Evolutionary conservation across 192 early-diverging fungal genomes (phyloP).

Genomic region (Coemansia sp.): DNA sequence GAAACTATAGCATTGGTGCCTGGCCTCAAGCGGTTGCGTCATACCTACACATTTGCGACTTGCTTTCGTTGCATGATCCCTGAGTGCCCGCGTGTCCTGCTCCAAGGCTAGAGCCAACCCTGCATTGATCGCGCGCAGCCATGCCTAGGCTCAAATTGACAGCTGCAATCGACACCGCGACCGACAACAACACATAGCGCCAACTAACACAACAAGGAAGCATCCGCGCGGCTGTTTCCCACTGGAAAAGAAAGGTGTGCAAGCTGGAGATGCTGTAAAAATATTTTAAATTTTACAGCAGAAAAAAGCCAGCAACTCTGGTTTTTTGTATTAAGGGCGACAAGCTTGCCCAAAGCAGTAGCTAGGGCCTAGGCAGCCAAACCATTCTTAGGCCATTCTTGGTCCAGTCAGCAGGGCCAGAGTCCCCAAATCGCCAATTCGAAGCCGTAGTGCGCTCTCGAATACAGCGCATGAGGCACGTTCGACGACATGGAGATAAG

Average conservation of each 20-base stretch:
- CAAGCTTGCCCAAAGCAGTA: no score
- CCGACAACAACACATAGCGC: not conserved
- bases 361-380: no score
- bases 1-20: not conserved
- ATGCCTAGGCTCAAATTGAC: not conserved
- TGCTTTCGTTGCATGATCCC: not conserved
- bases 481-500: no score
- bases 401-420: not conserved
- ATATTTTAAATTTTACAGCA: not conserved
- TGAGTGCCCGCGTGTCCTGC: not conserved
- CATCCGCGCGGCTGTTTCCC: not conserved
- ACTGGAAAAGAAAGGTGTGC: no score
- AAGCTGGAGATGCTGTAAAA: not conserved
- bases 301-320: no score
- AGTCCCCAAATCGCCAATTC: no score
- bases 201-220: not conserved
- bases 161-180: not conserved
- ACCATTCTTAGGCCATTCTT: no score
- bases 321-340: no score
- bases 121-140: slow-evolving; percentile 8
- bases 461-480: no score
- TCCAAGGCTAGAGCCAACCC: not conserved
- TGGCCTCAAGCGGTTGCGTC: not conserved
- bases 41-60: slow-evolving; percentile 1
- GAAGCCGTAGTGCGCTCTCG: no score